Evolutionary conservation across 202 grass and related monocot genomes (phyloP), one percentile per base, ranked within the genome.

Genomic region (Carex arenaria): DNA sequence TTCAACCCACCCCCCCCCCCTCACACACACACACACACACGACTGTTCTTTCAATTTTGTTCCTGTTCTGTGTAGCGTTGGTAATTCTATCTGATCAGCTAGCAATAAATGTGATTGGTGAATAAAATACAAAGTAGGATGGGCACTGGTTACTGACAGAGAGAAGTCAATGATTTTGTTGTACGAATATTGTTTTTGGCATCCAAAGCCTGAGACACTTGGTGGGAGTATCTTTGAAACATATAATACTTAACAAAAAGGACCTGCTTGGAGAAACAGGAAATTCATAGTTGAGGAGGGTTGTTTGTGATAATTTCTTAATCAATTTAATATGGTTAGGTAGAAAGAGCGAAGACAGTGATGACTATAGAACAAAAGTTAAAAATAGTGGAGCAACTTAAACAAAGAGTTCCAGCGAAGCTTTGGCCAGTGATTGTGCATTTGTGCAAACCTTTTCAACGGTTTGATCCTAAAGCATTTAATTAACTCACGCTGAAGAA

Each of bases 101-200:
- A 32, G 49, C 49, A 80, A 80, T 80, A 80, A 80, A 80, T 80
- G 55, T 31, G 34, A 80, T 45, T 14, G 53, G 17, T 62, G 55
- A 62, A 60, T 38, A 79, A 74, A 28, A 80, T 40, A 63, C 59
- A 63, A 80, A 61, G 28, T 79, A 79, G 76, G 30, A 38, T 62
- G 34, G 76, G 57, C 34, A n/a, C 4, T 40, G 54, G 54, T 40
- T 13, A 42, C 55, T 79, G 30, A 43, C 76, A 79, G 1, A 6
- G 52, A 79, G 10, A 79, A 80, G 30, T 63, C 76, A 80, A 63
- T 80, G 56, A 80, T 59, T 61, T 20, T 9, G 56, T 61, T 17
- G 59, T 45, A 80, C 77, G 54, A 42, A 42, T 80, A n/a, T n/a
- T n/a, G n/a, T 26, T 26, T 1, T 59, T 79, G 32, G 75, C 26